A percentile compares a stretch with the other conserved stretches of the same genome.
phyloP scores from a whole-genome alignment of 176 grass and related monocot genomes.

The Juncus inflexus region DNA sequence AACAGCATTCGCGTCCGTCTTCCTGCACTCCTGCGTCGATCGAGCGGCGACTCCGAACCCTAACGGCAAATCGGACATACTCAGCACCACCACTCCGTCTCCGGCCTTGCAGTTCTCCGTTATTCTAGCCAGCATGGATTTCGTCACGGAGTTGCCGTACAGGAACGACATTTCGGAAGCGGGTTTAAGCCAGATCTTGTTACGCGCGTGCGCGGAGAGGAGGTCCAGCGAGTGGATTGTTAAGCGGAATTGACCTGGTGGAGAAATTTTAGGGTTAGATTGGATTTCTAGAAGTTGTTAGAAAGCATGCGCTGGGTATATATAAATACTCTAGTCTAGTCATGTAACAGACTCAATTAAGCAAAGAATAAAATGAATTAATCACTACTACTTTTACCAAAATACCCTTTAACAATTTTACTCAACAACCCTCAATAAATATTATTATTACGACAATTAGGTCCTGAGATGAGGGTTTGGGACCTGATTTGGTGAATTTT shows the following conservation, averaged over 20 bases:
- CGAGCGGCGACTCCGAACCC: constrained; percentile 64
- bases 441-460: too few relatives aligned
- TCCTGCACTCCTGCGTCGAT: constrained; percentile 76
- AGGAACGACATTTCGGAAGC: constrained; percentile 78
- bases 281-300: too few relatives aligned
- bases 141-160: constrained; percentile 84
- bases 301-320: too few relatives aligned
- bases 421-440: too few relatives aligned
- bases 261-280: too few relatives aligned
- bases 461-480: too few relatives aligned
- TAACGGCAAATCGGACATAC: constrained; percentile 79
- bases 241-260: constrained; percentile 54
- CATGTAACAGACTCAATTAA: too few relatives aligned
- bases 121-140: constrained; percentile 76
- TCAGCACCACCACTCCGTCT: constrained; percentile 73
- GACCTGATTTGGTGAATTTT: constrained; percentile 76
- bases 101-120: constrained; percentile 69
- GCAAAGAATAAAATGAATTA: too few relatives aligned
- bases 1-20: constrained; percentile 66
- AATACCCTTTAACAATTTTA: too few relatives aligned
- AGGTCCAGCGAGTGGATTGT: constrained; percentile 80
- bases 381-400: too few relatives aligned
- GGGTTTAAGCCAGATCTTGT: constrained; percentile 86
- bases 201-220: constrained; percentile 76
- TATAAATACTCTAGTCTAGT: too few relatives aligned